A percentile compares a stretch with the other conserved stretches of the same genome.
Conservation (phyloP, 2,329 filamentous ascomycete genomes). For the Colletotrichum lentis region DNA sequence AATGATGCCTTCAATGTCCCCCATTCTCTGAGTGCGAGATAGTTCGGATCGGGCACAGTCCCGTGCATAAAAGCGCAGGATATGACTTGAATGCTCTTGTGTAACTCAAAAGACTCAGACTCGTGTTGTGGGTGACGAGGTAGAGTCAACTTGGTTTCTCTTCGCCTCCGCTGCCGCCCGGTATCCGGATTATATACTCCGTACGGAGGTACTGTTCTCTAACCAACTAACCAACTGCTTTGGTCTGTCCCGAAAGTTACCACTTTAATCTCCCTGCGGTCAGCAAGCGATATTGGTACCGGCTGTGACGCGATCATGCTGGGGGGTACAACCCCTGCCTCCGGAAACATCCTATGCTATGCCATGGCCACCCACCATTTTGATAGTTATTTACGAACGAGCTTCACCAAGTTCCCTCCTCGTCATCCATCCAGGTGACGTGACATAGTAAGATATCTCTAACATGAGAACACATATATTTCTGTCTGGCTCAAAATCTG, state of each 20-base stretch:
- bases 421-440: background rate
- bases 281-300: no score
- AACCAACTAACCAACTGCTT: background rate
- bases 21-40: background rate
- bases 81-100: background rate
- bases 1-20: background rate
- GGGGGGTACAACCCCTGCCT: background rate
- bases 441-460: no score
- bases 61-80: no score
- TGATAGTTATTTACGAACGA: no score
- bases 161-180: background rate
- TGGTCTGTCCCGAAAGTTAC: background rate
- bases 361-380: background rate
- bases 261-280: background rate
- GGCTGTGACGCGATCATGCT: background rate
- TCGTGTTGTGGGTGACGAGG: background rate
- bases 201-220: background rate
- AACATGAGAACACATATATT: no score
- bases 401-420: background rate
- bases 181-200: background rate
- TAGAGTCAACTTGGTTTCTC: background rate
- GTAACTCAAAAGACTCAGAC: background rate
- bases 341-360: background rate
- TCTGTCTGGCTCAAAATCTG: background rate
- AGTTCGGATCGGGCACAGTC: background rate